A percentile compares a stretch with the other conserved stretches of the same genome.
Evolutionary conservation across 495 filamentous ascomycete species (phyloP).

Genomic region (Astrothelium macrocarpum): DNA sequence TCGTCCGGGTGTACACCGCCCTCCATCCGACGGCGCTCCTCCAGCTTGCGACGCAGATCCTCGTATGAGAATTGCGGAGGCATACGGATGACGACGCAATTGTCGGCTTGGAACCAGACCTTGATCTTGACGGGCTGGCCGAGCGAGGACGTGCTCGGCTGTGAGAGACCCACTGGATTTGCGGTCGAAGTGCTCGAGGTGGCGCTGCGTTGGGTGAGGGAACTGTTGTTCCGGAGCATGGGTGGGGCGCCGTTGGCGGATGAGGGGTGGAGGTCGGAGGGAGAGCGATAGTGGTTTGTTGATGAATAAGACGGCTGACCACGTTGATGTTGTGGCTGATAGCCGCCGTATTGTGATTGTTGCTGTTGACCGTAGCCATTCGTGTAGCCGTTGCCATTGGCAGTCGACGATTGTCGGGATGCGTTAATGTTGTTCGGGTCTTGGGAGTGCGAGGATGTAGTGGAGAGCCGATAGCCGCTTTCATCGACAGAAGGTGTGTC

Average conservation of each 20-base stretch:
- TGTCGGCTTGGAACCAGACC: slow-evolving; percentile 74
- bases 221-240: not conserved
- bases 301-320: slow-evolving; percentile 3
- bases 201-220: slow-evolving; percentile 33
- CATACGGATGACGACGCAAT: slow-evolving; percentile 83
- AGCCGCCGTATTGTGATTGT: slow-evolving; percentile 10
- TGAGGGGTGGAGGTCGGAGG: slow-evolving; percentile 36
- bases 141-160: slow-evolving; percentile 17
- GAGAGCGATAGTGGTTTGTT: slow-evolving; percentile 27
- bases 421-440: slow-evolving; percentile 38
- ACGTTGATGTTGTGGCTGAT: slow-evolving; percentile 13
- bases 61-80: slow-evolving; percentile 65
- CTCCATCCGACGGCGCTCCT: slow-evolving; percentile 44
- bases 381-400: slow-evolving; percentile 50
- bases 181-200: slow-evolving; percentile 44
- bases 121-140: slow-evolving; percentile 70
- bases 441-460: slow-evolving; percentile 63
- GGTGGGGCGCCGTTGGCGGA: not conserved
- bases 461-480: slow-evolving; percentile 22
- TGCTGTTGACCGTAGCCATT: slow-evolving; percentile 8
- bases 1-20: slow-evolving; percentile 25
- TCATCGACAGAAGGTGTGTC: slow-evolving; percentile 23
- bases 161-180: slow-evolving; percentile 18
- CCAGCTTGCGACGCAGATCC: slow-evolving; percentile 49
- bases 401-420: slow-evolving; percentile 66